phyloP scores from a whole-genome alignment of 225 moss, liverwort and hornwort species.

The Neckera pumila region DNA sequence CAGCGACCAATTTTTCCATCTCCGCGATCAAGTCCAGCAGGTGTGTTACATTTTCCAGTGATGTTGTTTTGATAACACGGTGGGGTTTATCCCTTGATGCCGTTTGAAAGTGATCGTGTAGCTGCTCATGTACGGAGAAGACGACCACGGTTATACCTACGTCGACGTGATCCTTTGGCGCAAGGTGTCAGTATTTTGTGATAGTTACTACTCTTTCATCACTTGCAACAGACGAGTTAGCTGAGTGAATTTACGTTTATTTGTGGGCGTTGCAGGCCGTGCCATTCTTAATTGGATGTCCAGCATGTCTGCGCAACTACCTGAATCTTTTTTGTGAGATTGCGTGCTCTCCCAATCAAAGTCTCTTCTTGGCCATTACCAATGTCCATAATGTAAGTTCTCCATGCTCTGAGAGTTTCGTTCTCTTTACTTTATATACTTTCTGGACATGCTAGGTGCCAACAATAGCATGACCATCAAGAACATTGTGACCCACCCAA shows the following conservation, averaged over 20 bases:
- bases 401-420: neutral
- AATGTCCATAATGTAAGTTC: constrained; percentile 43
- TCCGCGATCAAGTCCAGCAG: constrained; percentile 86
- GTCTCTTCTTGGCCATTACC: constrained; percentile 72
- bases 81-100: neutral
- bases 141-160: neutral
- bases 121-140: neutral
- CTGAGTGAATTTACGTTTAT: neutral
- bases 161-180: neutral
- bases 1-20: constrained; percentile 70
- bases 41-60: constrained; percentile 9
- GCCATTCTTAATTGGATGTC: constrained; percentile 90
- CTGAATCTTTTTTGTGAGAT: constrained; percentile 93
- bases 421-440: neutral
- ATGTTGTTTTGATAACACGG: neutral
- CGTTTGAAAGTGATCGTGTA: neutral
- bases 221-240: neutral
- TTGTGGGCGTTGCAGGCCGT: constrained; percentile 51
- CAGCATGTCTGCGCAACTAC: constrained; percentile 94
- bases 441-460: neutral
- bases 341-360: constrained; percentile 91
- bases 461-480: neutral
- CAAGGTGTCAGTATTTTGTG: neutral
- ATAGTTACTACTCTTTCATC: neutral
- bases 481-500: neutral